Evolutionary conservation across 345 rosid species (phyloP), one percentile per base, ranked within the genome.

Genomic region (Salix suchowensis): DNA sequence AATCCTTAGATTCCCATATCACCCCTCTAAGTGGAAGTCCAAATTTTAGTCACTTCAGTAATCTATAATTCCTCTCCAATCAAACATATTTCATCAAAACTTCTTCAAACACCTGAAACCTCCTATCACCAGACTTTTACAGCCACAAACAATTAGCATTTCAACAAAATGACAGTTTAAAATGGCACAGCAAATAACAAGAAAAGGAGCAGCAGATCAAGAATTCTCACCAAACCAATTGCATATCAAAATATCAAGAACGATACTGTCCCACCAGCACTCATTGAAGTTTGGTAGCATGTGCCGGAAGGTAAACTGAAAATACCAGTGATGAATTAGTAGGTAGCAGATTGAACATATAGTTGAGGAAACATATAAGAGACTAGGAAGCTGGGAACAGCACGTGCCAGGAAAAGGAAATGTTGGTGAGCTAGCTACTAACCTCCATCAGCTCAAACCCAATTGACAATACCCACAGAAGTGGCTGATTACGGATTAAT

Each of bases 241-340:
- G 91, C 99, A 96, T 73, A 91, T 91, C 82, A 94, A 76, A 78
- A 96, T 96, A 81, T 96, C 98, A 72, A 96, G 97, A 87, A 96
- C 76, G 81, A 96, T 91, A 87, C 99, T 92, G 84, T 96, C 99
- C 98, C 99, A 96, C 99, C 99, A 96, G 92, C 99, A 96, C 82
- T 96, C 99, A 65, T 91, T 96, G 90, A 96, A 96, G 88, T 96
- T 96, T 21, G 99, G 98, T 77, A 96, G 82, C 98, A 96, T 96
- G 87, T 96, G 99, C 69, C 94, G 91, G 82, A 94, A 96, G 55
- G 97, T 96, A 71, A 92, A 86, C 99, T 96, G 94, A 81, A 83
- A 77, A 79, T 54, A 40, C 46, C 72, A 79, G 68, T 11, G 62
- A 6, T 13, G 42, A 65, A 66, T 73, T 78, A 80, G 76, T 36